phyloP scores from a whole-genome alignment of 192 early-diverging fungal species.

The Phlyctochytrium arcticum region DNA sequence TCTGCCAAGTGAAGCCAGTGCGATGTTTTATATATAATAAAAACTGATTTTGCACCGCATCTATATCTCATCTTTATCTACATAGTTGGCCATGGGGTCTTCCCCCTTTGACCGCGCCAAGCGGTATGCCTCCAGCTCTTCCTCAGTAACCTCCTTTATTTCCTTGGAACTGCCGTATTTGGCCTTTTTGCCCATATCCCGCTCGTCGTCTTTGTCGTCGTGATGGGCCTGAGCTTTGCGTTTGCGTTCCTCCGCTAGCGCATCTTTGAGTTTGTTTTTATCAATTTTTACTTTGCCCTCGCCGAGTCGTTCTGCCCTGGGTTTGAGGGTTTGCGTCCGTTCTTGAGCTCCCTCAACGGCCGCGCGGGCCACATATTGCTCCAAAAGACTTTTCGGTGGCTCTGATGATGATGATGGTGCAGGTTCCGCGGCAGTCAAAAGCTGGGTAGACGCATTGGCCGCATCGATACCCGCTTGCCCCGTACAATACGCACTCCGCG shows the following conservation, averaged over 20 bases:
- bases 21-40: no score
- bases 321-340: conserved; percentile 25
- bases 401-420: not conserved
- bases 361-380: conserved; percentile 32
- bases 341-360: conserved; percentile 18
- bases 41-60: not conserved
- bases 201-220: conserved; percentile 19
- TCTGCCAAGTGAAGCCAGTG: no score
- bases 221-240: conserved; percentile 15
- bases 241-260: conserved; percentile 45
- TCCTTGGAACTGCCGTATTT: conserved; percentile 21
- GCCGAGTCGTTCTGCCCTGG: conserved; percentile 37
- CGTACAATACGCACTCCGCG: conserved; percentile 86
- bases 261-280: conserved; percentile 46
- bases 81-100: conserved; percentile 62
- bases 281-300: conserved; percentile 60
- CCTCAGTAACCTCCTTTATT: conserved; percentile 51
- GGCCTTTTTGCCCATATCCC: conserved; percentile 18
- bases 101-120: conserved; percentile 39
- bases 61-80: conserved; percentile 35
- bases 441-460: conserved; percentile 36
- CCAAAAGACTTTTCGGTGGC: conserved; percentile 26
- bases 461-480: conserved; percentile 75
- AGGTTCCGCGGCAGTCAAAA: conserved; percentile 17
- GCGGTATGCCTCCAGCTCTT: conserved; percentile 66